Evolutionary conservation across 2,329 filamentous ascomycete species (phyloP).

Genomic region (Elsinoe fawcettii): DNA sequence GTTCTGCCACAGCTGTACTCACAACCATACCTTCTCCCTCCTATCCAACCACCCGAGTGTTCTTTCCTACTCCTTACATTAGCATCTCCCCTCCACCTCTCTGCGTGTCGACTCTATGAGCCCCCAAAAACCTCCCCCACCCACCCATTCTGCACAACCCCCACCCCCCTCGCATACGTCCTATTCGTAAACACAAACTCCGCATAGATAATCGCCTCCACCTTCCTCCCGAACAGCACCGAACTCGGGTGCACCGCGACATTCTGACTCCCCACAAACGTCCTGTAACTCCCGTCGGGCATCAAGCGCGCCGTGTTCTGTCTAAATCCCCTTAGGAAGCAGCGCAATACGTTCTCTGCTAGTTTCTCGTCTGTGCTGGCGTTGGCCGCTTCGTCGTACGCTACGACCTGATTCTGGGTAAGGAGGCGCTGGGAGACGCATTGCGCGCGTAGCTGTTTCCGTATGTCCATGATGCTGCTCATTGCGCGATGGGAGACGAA

Average conservation of each 20-base stretch:
- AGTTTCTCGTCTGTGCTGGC: constrained; percentile 33
- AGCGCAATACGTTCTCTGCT: constrained; percentile 47
- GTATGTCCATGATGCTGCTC: constrained; percentile 58
- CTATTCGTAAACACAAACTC: constrained; percentile 60
- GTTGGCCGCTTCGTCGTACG: constrained; percentile 11
- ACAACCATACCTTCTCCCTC: no score
- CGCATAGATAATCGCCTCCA: constrained; percentile 57
- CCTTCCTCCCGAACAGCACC: constrained; percentile 51
- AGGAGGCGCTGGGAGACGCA: constrained; percentile 41
- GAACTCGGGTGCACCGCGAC: constrained; percentile 57
- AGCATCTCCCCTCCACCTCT: no score
- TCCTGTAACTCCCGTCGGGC: constrained; percentile 55
- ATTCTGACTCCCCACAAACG: constrained; percentile 52
- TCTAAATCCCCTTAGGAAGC: constrained; percentile 52
- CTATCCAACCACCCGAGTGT: not conserved
- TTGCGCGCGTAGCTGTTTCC: constrained; percentile 53
- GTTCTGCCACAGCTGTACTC: no score
- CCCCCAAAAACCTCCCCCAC: constrained; percentile 41
- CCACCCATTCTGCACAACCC: constrained; percentile 56
- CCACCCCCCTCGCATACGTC: constrained; percentile 55
- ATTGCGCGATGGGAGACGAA: constrained; percentile 56
- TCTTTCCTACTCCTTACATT: no score
- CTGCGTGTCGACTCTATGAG: not conserved
- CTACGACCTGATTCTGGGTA: constrained; percentile 19
- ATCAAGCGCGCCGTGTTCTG: constrained; percentile 53